Evolutionary conservation across 106 monocot genomes (phyloP).

Genomic region (Gastrodia elata): DNA sequence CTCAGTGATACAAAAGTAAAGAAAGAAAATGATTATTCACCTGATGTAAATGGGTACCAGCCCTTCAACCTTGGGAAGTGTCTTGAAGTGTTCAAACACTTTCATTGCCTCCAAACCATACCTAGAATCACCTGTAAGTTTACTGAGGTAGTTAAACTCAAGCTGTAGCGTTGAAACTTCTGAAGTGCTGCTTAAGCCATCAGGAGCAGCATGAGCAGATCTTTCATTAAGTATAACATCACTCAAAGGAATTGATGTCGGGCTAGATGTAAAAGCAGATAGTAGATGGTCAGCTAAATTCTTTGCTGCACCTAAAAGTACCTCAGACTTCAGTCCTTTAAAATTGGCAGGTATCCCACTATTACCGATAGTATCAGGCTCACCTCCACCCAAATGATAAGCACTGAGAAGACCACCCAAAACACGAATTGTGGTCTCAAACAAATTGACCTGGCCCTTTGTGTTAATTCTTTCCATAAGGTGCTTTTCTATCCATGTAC

Average conservation of each 20-base stretch:
- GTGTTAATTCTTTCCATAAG: constrained; percentile 50
- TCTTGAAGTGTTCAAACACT: constrained; percentile 69
- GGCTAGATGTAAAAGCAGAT: constrained; percentile 73
- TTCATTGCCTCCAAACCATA: constrained; percentile 79
- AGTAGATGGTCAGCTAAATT: constrained; percentile 66
- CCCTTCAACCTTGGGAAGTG: constrained; percentile 77
- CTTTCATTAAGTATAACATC: constrained; percentile 73
- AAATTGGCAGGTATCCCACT: constrained; percentile 16
- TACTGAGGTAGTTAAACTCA: constrained; percentile 90
- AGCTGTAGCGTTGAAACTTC: constrained; percentile 87
- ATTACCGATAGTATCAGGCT: constrained; percentile 1
- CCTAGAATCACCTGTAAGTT: constrained; percentile 67
- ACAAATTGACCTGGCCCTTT: constrained; percentile 92
- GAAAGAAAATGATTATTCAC: constrained; percentile 21
- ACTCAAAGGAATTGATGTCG: constrained; percentile 86
- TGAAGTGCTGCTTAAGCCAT: constrained; percentile 86
- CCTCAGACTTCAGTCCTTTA: constrained; percentile 35
- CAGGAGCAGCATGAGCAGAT: constrained; percentile 80
- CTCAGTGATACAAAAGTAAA: background rate
- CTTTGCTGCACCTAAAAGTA: constrained; percentile 49
- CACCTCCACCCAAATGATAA: constrained; percentile 60
- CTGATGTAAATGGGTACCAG: constrained; percentile 90
- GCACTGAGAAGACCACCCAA: constrained; percentile 95
- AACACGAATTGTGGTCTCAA: constrained; percentile 94
- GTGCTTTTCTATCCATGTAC: constrained; percentile 63